These are phyloP conservation scores for Talaromyces sp. DNA, from an alignment of 2,329 filamentous ascomycete genomes.

Conservation along the genomic window DNA sequence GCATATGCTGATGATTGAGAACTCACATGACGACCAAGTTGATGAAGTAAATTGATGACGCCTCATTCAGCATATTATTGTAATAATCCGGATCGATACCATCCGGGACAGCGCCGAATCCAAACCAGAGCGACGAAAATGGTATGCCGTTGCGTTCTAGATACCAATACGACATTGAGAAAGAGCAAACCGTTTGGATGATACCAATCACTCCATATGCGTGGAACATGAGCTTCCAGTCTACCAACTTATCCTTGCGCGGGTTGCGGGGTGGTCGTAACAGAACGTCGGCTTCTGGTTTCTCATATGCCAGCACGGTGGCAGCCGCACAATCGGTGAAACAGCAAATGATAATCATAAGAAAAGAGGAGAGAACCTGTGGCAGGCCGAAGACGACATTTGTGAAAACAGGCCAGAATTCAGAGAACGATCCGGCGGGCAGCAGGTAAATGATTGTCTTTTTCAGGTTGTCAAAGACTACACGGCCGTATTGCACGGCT, in stretches of 20 bases:
- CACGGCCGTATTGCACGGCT: conserved; percentile 67
- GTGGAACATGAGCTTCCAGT: conserved; percentile 69
- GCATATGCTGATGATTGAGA: not conserved
- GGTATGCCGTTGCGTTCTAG: conserved; percentile 57
- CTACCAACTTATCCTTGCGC: conserved; percentile 67
- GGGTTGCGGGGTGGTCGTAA: conserved; percentile 64
- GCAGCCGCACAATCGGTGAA: conserved; percentile 75
- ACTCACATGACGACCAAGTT: conserved; percentile 72
- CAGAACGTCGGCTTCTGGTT: conserved; percentile 72
- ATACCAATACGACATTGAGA: conserved; percentile 67
- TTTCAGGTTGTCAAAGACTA: conserved; percentile 75
- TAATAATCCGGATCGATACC: conserved; percentile 55
- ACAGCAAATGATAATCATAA: conserved; percentile 69
- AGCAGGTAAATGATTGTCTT: conserved; percentile 74
- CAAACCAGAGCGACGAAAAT: conserved; percentile 65
- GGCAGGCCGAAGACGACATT: conserved; percentile 70
- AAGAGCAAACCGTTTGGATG: conserved; percentile 57
- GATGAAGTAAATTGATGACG: conserved; percentile 73
- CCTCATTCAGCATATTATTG: conserved; percentile 56
- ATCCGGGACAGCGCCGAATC: conserved; percentile 55
- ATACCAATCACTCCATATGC: conserved; percentile 69
- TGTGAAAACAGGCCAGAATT: conserved; percentile 71
- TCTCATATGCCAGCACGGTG: conserved; percentile 71
- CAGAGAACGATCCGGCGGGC: conserved; percentile 69
- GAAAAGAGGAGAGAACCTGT: conserved; percentile 68